Evolutionary conservation across 192 early-diverging fungal species (phyloP).

Genomic region (Polychytrium aggregatum): DNA sequence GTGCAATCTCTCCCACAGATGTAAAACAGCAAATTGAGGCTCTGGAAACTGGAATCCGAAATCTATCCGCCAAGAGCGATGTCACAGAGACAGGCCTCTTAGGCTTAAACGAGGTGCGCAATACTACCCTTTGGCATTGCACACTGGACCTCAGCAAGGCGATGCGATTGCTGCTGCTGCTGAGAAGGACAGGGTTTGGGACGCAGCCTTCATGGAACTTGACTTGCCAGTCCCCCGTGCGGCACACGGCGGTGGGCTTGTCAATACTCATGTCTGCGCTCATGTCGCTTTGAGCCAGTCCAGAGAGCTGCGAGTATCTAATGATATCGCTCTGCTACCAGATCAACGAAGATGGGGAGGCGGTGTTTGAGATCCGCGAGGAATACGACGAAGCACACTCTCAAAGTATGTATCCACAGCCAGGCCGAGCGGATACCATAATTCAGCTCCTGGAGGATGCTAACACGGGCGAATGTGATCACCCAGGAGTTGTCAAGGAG

Average conservation of each 20-base stretch:
- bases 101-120: too few relatives aligned
- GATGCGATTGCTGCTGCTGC: neutral
- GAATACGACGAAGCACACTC: conserved; percentile 36
- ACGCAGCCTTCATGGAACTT: too few relatives aligned
- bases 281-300: too few relatives aligned
- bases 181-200: too few relatives aligned
- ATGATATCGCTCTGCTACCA: too few relatives aligned
- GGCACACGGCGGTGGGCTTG: too few relatives aligned
- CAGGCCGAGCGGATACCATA: neutral
- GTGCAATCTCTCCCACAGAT: too few relatives aligned
- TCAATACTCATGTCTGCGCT: too few relatives aligned
- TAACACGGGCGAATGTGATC: neutral
- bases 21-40: conserved; percentile 37
- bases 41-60: conserved; percentile 6
- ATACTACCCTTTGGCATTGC: too few relatives aligned
- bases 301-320: too few relatives aligned
- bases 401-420: conserved; percentile 2
- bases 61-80: neutral
- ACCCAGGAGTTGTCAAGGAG: conserved; percentile 13
- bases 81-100: too few relatives aligned
- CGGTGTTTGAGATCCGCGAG: conserved; percentile 66
- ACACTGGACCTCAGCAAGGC: neutral
- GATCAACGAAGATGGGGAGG: conserved; percentile 68
- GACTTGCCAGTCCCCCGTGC: too few relatives aligned
- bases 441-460: neutral